A percentile compares a stretch with the other conserved stretches of the same genome.
phyloP scores from a whole-genome alignment of 805 yeast species.

The Metschnikowia gelsemii region DNA sequence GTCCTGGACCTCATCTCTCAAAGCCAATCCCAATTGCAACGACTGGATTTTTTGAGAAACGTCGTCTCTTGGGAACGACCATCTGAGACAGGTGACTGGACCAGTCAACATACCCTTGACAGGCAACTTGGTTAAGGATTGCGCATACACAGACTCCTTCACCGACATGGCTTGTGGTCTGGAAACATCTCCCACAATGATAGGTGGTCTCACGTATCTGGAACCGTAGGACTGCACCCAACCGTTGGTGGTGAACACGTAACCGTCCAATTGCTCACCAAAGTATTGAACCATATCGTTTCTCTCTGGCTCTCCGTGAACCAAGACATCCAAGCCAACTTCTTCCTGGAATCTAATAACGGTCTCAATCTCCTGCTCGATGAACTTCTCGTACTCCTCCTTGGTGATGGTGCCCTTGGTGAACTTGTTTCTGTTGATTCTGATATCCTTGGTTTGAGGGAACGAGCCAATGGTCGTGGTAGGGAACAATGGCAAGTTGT shows the following conservation, averaged over 20 bases:
- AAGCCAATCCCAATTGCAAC: slow-evolving; percentile 93
- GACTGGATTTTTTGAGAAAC: slow-evolving; percentile 91
- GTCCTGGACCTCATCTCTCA: slow-evolving; percentile 98
- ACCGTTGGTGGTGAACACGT: slow-evolving; percentile 97
- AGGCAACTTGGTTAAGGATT: slow-evolving; percentile 91
- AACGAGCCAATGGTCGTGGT: slow-evolving; percentile 99
- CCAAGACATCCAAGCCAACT: slow-evolving; percentile 95
- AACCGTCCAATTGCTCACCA: slow-evolving; percentile 98
- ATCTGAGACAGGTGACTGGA: slow-evolving; percentile 98
- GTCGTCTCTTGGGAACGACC: slow-evolving; percentile 99
- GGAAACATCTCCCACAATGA: slow-evolving; percentile 97
- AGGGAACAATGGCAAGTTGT: slow-evolving; percentile 98
- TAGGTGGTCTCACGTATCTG: slow-evolving; percentile 99
- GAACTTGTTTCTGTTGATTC: slow-evolving; percentile 97
- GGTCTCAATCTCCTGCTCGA: slow-evolving; percentile 91
- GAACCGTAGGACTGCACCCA: slow-evolving; percentile 99
- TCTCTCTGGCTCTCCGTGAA: slow-evolving; percentile 99
- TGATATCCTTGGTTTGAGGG: slow-evolving; percentile 99
- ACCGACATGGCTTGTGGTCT: slow-evolving; percentile 99
- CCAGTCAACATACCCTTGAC: slow-evolving; percentile 99
- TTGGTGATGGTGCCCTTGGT: slow-evolving; percentile 94
- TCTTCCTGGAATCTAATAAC: slow-evolving; percentile 99
- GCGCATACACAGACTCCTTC: slow-evolving; percentile 98
- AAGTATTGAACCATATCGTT: slow-evolving; percentile 99
- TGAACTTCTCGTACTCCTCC: slow-evolving; percentile 94